Percentiles rank a stretch among this genome's conserved stretches.
Conservation (phyloP, 768 basidiomycete genomes). For the Lentinus brumalis region DNA sequence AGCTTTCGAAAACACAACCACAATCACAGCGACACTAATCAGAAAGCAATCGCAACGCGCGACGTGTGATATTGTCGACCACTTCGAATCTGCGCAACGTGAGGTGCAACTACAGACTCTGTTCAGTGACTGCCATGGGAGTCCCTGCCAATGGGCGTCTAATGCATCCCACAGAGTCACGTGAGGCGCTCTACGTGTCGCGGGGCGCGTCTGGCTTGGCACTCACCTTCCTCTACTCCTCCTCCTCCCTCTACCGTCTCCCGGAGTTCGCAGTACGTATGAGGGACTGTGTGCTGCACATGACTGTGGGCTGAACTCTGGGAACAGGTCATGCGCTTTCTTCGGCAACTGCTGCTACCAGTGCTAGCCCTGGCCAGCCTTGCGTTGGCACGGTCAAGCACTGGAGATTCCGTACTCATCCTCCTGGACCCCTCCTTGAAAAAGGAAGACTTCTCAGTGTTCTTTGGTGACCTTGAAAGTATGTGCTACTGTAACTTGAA, state of each 20-base stretch:
- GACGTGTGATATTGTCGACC: too few relatives aligned
- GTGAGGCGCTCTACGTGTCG: constrained; percentile 21
- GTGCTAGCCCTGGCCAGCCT: constrained; percentile 15
- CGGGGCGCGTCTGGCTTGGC: constrained; percentile 17
- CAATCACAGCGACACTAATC: too few relatives aligned
- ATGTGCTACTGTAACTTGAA: constrained; percentile 13
- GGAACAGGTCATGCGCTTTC: constrained; percentile 17
- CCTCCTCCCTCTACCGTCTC: constrained; percentile 1
- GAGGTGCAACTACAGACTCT: too few relatives aligned
- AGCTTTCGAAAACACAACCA: too few relatives aligned
- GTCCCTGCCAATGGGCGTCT: neutral
- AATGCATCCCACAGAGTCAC: neutral
- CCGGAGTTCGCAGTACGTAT: neutral
- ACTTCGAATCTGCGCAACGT: too few relatives aligned
- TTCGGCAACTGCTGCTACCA: constrained; percentile 17
- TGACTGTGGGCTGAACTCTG: neutral
- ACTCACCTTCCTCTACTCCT: neutral
- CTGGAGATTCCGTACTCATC: constrained; percentile 81
- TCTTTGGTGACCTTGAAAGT: constrained; percentile 83
- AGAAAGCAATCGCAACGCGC: too few relatives aligned
- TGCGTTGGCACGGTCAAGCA: constrained; percentile 53
- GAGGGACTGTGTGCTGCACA: neutral
- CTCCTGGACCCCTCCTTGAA: constrained; percentile 75
- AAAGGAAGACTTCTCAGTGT: constrained; percentile 72
- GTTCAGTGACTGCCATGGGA: too few relatives aligned